Conservation (phyloP, 2,329 filamentous ascomycete genomes). For the Pyrenophora teres region DNA sequence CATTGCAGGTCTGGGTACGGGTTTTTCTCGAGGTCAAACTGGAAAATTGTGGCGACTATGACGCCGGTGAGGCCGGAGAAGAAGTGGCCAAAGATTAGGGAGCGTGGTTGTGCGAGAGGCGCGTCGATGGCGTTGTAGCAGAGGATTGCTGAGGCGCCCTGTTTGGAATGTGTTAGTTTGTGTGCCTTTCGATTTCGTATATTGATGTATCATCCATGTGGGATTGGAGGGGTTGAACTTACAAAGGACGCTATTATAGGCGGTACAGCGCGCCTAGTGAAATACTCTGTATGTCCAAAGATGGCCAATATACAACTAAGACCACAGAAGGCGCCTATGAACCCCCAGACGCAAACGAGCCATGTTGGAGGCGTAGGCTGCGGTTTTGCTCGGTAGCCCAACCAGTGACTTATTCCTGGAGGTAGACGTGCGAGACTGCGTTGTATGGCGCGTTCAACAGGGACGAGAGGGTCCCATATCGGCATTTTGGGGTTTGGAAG, state of each 20-base stretch:
- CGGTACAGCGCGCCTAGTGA: constrained; percentile 47
- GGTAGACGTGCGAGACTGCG: constrained; percentile 58
- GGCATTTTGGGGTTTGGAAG: constrained; percentile 19
- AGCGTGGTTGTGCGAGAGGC: constrained; percentile 53
- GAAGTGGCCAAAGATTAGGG: constrained; percentile 52
- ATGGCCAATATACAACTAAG: constrained; percentile 50
- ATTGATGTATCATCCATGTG: too few relatives aligned
- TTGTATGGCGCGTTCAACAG: constrained; percentile 37
- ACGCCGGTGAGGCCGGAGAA: constrained; percentile 53
- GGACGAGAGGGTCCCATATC: constrained; percentile 33
- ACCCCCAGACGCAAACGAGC: constrained; percentile 49
- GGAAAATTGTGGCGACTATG: constrained; percentile 51
- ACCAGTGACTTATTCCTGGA: constrained; percentile 67
- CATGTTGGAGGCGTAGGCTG: constrained; percentile 32
- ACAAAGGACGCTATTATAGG: constrained; percentile 50
- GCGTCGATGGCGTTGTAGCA: constrained; percentile 53
- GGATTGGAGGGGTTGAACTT: constrained; percentile 6
- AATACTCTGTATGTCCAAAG: constrained; percentile 47
- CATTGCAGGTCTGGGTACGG: constrained; percentile 44
- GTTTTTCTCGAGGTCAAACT: constrained; percentile 40
- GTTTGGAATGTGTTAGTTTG: not conserved
- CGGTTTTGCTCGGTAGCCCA: constrained; percentile 53
- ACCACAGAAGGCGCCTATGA: constrained; percentile 51
- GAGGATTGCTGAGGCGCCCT: constrained; percentile 54
- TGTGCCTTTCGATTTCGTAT: too few relatives aligned